These are phyloP conservation scores for Strobilomyces confusus DNA, from an alignment of 768 basidiomycete species.

Conservation along the genomic window DNA sequence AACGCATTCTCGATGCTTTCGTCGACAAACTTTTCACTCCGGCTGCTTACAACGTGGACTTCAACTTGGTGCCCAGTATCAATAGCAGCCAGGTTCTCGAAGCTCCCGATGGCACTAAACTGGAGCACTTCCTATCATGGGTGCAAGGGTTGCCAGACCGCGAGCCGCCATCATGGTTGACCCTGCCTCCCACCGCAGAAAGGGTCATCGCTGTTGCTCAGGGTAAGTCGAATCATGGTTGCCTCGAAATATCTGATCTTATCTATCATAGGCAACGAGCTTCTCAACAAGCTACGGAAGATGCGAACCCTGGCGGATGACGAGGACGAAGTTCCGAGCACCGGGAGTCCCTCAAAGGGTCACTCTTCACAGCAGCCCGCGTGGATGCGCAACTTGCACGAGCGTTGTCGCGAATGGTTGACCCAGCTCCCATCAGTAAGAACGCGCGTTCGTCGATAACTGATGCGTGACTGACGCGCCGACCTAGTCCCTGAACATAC, in stretches of 20 bases:
- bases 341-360: slow-evolving; percentile 55
- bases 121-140: slow-evolving; percentile 91
- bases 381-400: slow-evolving; percentile 88
- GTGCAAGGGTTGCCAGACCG: slow-evolving; percentile 84
- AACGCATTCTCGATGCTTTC: slow-evolving; percentile 87
- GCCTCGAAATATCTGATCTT: background rate
- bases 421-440: slow-evolving; percentile 68
- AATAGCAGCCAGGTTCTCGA: slow-evolving; percentile 53
- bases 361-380: slow-evolving; percentile 76
- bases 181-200: slow-evolving; percentile 89
- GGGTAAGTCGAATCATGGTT: slow-evolving; percentile 46
- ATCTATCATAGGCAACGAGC: slow-evolving; percentile 58
- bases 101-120: slow-evolving; percentile 88
- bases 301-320: slow-evolving; percentile 89
- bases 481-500: slow-evolving; percentile 55
- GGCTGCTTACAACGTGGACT: slow-evolving; percentile 88
- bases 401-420: slow-evolving; percentile 85
- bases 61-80: slow-evolving; percentile 73
- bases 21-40: slow-evolving; percentile 88
- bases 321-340: slow-evolving; percentile 59
- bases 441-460: background rate
- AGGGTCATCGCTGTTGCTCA: slow-evolving; percentile 87
- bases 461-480: slow-evolving; percentile 9
- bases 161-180: slow-evolving; percentile 93
- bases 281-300: slow-evolving; percentile 85